Conservation (phyloP, 2,329 filamentous ascomycete genomes). For the Epichloe elymi region DNA sequence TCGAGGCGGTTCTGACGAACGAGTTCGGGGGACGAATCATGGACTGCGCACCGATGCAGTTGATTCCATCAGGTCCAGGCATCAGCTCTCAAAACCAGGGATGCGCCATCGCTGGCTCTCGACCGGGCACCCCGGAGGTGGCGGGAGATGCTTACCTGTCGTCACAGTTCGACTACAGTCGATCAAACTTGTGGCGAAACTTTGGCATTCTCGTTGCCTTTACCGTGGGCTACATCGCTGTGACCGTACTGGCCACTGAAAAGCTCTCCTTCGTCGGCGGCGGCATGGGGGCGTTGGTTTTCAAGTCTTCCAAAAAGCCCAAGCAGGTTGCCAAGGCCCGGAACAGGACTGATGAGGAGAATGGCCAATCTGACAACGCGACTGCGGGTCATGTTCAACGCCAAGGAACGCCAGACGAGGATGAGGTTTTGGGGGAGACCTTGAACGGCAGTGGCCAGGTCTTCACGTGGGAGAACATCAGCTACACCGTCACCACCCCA, state of each 20-base stretch:
- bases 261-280: conserved; percentile 45
- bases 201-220: conserved; percentile 64
- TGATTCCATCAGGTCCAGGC: conserved; percentile 32
- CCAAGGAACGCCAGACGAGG: conserved; percentile 17
- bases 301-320: conserved; percentile 35
- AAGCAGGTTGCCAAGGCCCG: background rate
- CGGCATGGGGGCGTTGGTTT: conserved; percentile 56
- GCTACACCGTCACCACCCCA: conserved; percentile 50
- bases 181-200: conserved; percentile 53
- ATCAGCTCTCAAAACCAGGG: conserved; percentile 30
- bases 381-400: background rate
- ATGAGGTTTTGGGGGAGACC: conserved; percentile 22
- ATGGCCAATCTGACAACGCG: background rate
- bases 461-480: conserved; percentile 56
- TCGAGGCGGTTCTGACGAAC: conserved; percentile 53
- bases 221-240: conserved; percentile 54
- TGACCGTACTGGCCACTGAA: conserved; percentile 57
- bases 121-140: conserved; percentile 29
- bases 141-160: conserved; percentile 42
- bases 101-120: conserved; percentile 35
- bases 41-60: conserved; percentile 33
- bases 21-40: conserved; percentile 39
- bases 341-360: conserved; percentile 11
- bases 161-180: conserved; percentile 36
- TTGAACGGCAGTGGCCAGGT: conserved; percentile 46